Evolutionary conservation across 345 rosid species (phyloP).

Genomic region (Punica granatum): DNA sequence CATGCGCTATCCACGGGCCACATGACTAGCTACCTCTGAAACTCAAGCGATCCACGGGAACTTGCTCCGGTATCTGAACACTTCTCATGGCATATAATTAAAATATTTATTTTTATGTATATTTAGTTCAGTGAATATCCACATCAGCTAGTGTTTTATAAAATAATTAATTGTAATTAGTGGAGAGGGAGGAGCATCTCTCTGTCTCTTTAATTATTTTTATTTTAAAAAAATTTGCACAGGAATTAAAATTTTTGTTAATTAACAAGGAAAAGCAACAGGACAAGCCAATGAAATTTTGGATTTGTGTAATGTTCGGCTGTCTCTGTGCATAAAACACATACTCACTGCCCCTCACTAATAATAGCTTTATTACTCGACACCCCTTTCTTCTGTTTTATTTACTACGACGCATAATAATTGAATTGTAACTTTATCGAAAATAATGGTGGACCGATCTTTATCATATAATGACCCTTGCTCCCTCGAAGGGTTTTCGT

Average conservation of each 20-base stretch:
- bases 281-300: slow-evolving; percentile 43
- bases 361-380: not conserved
- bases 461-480: not conserved
- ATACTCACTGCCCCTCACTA: not conserved
- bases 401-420: not conserved
- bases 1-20: too few species aligned
- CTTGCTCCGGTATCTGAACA: too few species aligned
- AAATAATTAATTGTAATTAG: not conserved
- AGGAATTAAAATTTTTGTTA: not conserved
- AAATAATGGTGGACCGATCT: not conserved
- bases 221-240: not conserved
- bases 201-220: not conserved
- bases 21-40: too few species aligned
- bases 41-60: too few species aligned
- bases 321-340: slow-evolving; percentile 22
- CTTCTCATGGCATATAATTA: too few species aligned
- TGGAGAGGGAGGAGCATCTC: slow-evolving; percentile 33
- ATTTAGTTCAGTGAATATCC: slow-evolving; percentile 11
- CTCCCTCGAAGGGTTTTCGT: not conserved
- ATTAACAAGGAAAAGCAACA: slow-evolving; percentile 3
- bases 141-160: slow-evolving; percentile 14
- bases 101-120: too few species aligned
- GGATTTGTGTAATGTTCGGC: slow-evolving; percentile 44
- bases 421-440: not conserved
- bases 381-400: not conserved